Conservation (phyloP, 345 rosid species). For the Punica granatum region DNA sequence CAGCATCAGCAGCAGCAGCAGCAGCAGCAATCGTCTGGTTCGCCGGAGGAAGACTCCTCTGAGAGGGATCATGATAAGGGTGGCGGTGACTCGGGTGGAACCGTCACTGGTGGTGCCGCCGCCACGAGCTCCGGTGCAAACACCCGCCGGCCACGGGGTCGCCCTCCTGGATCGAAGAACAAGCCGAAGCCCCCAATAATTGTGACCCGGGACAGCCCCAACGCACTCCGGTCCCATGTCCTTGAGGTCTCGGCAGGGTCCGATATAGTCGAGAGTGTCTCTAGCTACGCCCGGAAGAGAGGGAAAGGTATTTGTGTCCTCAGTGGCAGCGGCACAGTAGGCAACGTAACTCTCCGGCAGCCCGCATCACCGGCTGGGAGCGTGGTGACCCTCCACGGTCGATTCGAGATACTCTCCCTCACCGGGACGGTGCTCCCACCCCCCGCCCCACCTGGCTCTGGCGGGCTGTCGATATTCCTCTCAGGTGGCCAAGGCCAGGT, state of each 20-base stretch:
- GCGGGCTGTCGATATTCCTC: slow-evolving; percentile 64
- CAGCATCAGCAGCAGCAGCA: background rate
- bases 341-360: slow-evolving; percentile 57
- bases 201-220: slow-evolving; percentile 65
- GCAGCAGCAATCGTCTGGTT: slow-evolving; percentile 6
- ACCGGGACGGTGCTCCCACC: slow-evolving; percentile 82
- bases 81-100: background rate
- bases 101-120: background rate
- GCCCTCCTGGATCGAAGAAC: slow-evolving; percentile 79
- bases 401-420: slow-evolving; percentile 74
- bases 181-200: slow-evolving; percentile 67
- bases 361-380: slow-evolving; percentile 53
- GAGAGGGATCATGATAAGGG: background rate
- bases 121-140: slow-evolving; percentile 13
- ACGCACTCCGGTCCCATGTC: slow-evolving; percentile 68
- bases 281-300: slow-evolving; percentile 46
- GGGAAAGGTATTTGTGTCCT: slow-evolving; percentile 76
- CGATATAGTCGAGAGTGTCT: slow-evolving; percentile 55
- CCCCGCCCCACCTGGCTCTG: slow-evolving; percentile 72
- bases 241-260: slow-evolving; percentile 60
- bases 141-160: slow-evolving; percentile 67
- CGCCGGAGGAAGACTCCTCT: slow-evolving; percentile 5
- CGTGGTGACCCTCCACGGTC: slow-evolving; percentile 65
- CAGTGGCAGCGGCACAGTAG: slow-evolving; percentile 61
- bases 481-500: slow-evolving; percentile 80